phyloP scores from a whole-genome alignment of 2,329 filamentous ascomycete genomes.

The Ploettnerulaceae sp. region DNA sequence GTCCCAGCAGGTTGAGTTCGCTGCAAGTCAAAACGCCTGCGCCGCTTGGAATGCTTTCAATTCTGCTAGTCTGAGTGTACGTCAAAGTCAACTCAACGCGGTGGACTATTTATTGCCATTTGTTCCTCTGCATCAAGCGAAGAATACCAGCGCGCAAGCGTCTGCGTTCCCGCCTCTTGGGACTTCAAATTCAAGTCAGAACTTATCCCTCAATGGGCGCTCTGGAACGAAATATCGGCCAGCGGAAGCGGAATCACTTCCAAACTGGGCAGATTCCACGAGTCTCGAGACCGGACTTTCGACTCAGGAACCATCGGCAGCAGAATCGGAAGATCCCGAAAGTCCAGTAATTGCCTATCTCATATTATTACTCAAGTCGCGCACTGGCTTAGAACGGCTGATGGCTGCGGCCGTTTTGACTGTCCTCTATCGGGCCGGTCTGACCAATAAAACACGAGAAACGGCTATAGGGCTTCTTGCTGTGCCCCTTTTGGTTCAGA shows the following conservation, averaged over 20 bases:
- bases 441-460: conserved; percentile 61
- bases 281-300: conserved; percentile 13
- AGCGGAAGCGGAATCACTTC: conserved; percentile 17
- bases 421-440: conserved; percentile 62
- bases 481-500: conserved; percentile 63
- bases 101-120: conserved; percentile 63
- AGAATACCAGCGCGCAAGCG: conserved; percentile 34
- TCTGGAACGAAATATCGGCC: conserved; percentile 21
- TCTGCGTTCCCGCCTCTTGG: conserved; percentile 52
- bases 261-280: conserved; percentile 22
- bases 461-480: conserved; percentile 61
- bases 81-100: conserved; percentile 43
- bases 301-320: conserved; percentile 30
- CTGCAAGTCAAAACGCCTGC: conserved; percentile 43
- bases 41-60: conserved; percentile 51
- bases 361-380: conserved; percentile 56
- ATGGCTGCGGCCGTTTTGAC: conserved; percentile 67
- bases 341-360: conserved; percentile 71
- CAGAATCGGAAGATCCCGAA: conserved; percentile 55
- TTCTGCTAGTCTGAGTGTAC: conserved; percentile 41
- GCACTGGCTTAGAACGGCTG: conserved; percentile 54
- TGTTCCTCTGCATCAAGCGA: conserved; percentile 41
- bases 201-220: conserved; percentile 28
- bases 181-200: conserved; percentile 39
- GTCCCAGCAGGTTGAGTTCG: conserved; percentile 43